These are phyloP conservation scores for Micromonas commoda DNA, from an alignment of 139 green algal species.

Conservation along the genomic window DNA sequence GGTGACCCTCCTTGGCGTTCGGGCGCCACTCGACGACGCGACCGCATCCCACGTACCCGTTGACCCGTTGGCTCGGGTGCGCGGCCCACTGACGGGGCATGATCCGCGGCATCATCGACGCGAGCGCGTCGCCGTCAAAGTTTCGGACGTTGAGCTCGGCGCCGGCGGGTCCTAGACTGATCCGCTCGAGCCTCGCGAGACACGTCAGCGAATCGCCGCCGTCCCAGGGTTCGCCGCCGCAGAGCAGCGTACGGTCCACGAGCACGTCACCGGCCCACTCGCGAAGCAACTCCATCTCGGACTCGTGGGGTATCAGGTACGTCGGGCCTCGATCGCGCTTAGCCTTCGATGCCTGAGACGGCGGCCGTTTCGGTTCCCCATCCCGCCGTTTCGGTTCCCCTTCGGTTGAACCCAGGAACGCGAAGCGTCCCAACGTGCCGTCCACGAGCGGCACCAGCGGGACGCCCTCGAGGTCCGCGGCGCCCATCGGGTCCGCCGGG, in stretches of 20 bases:
- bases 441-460: constrained; percentile 51
- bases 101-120: constrained; percentile 40
- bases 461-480: constrained; percentile 44
- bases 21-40: background rate
- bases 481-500: constrained; percentile 7
- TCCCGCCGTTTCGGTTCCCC: no score
- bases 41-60: background rate
- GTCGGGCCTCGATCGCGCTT: no score
- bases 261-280: background rate
- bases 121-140: constrained; percentile 35
- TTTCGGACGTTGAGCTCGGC: constrained; percentile 32
- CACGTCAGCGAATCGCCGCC: background rate
- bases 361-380: no score
- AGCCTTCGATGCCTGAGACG: no score
- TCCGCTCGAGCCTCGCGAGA: no score
- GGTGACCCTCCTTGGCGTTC: constrained; percentile 11
- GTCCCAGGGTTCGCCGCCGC: no score
- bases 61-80: no score
- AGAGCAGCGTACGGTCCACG: constrained; percentile 2
- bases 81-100: constrained; percentile 47
- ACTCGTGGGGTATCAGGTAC: constrained; percentile 1
- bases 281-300: constrained; percentile 16
- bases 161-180: no score
- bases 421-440: background rate
- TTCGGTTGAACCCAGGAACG: background rate